These are phyloP conservation scores for Phoma sp. DNA, from an alignment of 2,329 filamentous ascomycete genomes.

Conservation along the genomic window DNA sequence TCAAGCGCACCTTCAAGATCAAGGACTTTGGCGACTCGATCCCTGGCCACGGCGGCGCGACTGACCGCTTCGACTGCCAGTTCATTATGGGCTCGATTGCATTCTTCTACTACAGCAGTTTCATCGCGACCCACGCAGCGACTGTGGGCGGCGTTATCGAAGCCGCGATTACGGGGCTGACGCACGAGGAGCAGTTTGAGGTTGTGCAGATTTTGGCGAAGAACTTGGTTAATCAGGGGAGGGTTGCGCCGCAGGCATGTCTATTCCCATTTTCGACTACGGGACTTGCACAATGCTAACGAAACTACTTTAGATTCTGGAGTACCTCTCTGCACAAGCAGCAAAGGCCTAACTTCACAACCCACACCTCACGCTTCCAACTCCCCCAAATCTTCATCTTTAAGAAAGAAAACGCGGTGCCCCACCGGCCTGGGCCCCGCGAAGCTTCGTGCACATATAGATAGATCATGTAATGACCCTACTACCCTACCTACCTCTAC, in stretches of 20 bases:
- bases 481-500: no score
- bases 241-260: constrained; percentile 60
- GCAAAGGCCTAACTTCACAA: not conserved
- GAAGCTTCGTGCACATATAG: not conserved
- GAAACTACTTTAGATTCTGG: constrained; percentile 7
- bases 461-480: not conserved
- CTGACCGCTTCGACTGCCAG: constrained; percentile 98
- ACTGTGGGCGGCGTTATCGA: constrained; percentile 88
- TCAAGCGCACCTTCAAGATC: constrained; percentile 99
- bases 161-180: constrained; percentile 86
- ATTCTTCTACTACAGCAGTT: constrained; percentile 98
- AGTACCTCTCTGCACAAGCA: constrained; percentile 7
- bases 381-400: not conserved
- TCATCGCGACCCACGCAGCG: constrained; percentile 87
- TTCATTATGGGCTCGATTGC: constrained; percentile 99
- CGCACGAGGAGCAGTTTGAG: constrained; percentile 87
- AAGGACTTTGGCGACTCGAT: constrained; percentile 99
- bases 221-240: constrained; percentile 68
- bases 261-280: not conserved
- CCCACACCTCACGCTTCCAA: not conserved
- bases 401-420: no score
- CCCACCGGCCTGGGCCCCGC: no score
- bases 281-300: not conserved
- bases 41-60: constrained; percentile 96
- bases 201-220: constrained; percentile 67